phyloP scores from a whole-genome alignment of 345 rosid genomes.

The Turritis glabra region DNA sequence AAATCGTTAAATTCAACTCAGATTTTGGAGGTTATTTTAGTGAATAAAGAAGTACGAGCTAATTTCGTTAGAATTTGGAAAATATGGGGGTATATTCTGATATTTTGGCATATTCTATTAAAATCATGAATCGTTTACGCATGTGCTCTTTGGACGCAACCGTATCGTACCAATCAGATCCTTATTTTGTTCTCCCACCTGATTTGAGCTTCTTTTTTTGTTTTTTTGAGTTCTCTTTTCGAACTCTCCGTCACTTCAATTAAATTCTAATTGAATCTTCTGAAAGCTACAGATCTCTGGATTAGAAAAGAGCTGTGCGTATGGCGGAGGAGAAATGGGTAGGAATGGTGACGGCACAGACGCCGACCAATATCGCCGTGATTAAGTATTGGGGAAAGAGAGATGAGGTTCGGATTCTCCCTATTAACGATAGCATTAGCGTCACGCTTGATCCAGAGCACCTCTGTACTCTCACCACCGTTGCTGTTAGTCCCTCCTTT shows the following conservation, averaged over 20 bases:
- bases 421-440: constrained; percentile 85
- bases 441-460: constrained; percentile 88
- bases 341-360: constrained; percentile 73
- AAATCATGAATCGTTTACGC: neutral
- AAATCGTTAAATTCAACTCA: neutral
- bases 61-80: neutral
- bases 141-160: neutral
- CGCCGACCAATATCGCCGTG: constrained; percentile 96
- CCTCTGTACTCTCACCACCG: constrained; percentile 90
- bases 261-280: neutral
- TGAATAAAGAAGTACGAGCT: neutral
- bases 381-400: constrained; percentile 97
- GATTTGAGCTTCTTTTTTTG: neutral
- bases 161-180: constrained; percentile 8
- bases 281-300: neutral
- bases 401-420: constrained; percentile 80
- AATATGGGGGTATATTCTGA: neutral
- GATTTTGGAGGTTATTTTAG: neutral
- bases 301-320: neutral
- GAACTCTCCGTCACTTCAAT: constrained; percentile 29
- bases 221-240: too few relatives aligned
- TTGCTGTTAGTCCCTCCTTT: constrained; percentile 87
- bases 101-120: neutral
- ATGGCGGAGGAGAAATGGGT: constrained; percentile 75
- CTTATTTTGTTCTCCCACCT: neutral